Conservation (phyloP, 208 protist species). For the Wallacemonas sp. region DNA sequence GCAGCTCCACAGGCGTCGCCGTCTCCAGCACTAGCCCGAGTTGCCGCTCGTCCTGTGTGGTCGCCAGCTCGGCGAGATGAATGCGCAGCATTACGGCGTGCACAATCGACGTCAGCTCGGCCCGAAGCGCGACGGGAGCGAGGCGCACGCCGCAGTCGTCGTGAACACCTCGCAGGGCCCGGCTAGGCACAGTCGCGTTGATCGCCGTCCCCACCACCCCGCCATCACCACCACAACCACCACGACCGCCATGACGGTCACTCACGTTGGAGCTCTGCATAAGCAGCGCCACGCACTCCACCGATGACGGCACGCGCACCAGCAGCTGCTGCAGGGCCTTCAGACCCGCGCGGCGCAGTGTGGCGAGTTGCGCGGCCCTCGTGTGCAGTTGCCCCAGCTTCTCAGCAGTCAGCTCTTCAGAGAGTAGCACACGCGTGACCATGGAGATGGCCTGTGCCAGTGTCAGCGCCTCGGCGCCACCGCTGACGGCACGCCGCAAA, state of each 20-base stretch:
- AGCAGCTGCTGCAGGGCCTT: constrained; percentile 23
- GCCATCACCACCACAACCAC: too few relatives aligned
- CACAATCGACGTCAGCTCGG: neutral
- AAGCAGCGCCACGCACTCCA: constrained; percentile 36
- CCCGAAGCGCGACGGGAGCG: neutral
- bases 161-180: too few relatives aligned
- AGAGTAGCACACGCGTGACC: constrained; percentile 28
- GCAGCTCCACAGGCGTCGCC: constrained; percentile 3
- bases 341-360: neutral
- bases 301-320: constrained; percentile 28
- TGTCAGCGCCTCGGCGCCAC: constrained; percentile 17
- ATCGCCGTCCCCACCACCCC: too few relatives aligned
- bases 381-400: constrained; percentile 38
- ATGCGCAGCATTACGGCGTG: constrained; percentile 1
- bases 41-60: constrained; percentile 6
- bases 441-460: constrained; percentile 27
- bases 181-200: too few relatives aligned
- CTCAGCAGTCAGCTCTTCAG: constrained; percentile 33
- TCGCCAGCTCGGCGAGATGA: constrained; percentile 5
- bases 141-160: neutral
- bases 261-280: constrained; percentile 6
- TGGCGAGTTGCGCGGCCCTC: constrained; percentile 3
- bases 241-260: too few relatives aligned
- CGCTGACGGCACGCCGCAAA: neutral
- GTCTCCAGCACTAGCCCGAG: neutral